Base-by-base conservation (phyloP, 441 rosid species). In the Dalechampia spathulata region DNA sequence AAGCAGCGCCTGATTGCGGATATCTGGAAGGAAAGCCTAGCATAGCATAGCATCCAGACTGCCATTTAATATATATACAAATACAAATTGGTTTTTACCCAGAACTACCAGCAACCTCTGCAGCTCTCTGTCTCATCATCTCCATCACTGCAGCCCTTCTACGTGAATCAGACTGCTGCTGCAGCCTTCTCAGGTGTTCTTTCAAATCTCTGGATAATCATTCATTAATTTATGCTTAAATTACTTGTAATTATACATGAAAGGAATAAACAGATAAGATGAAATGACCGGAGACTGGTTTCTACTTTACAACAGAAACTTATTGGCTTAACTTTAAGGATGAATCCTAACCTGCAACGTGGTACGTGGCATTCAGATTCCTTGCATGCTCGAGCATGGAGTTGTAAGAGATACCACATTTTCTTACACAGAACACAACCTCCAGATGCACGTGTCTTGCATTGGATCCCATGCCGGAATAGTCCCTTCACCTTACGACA, bases 81-180 rank as follows among this genome's bases (percentile, higher is more conserved):
- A 42, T 22, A 52, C n/a, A n/a, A 51, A 55, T 86, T n/a, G n/a
- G n/a, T n/a, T n/a, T n/a, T n/a, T 72, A 86, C 46, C 87, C 85
- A 0, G 89, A 71, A 64, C 66, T 78, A 47, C 78, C 85, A 58
- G 79, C 98, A 54, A 94, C 97, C 74, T 94, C 98, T n/a, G 98
- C 96, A 61, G 98, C 98, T 75, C 99, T 83, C 71, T 94, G 98
- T 69, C 99, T 88, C 99, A 94, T 90, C 99, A 94, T 94, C 81
- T 94, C 98, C 96, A 86, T 94, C 64, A 94, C 99, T 60, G 99
- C 99, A 60, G 98, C 98, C 75, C 99, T 84, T 7, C 99, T 81
- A 48, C 99, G 75, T 38, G 99, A 88, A 77, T 94, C 99, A 43
- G 99, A 88, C 76, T 94, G 99, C 75, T 94, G 99, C 72, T 90